Evolutionary conservation across 2,329 filamentous ascomycete species (phyloP).

Genomic region (Graphilbum fragrans): DNA sequence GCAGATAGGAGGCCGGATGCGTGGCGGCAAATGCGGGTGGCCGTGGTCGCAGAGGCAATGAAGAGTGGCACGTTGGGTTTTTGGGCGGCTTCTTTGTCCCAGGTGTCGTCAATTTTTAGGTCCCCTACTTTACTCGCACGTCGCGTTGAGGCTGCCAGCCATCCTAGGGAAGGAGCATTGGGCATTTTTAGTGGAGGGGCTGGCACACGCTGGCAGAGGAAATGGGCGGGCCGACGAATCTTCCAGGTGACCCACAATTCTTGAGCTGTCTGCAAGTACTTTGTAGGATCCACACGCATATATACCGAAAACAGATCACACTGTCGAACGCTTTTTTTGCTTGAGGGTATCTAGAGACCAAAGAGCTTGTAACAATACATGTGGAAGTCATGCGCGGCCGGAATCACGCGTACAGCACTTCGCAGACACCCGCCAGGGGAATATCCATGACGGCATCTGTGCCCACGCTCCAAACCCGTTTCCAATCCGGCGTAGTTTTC

Average conservation of each 20-base stretch:
- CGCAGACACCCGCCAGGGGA: conserved; percentile 85
- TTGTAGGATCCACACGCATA: too few species aligned
- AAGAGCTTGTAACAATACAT: not conserved
- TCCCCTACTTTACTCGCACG: not conserved
- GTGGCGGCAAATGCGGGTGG: too few species aligned
- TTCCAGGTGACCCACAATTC: too few species aligned
- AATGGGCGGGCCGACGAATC: not conserved
- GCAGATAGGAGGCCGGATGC: too few species aligned
- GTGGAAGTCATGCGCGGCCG: not conserved
- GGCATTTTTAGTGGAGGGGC: conserved; percentile 6
- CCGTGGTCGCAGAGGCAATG: too few species aligned
- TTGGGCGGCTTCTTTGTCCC: too few species aligned
- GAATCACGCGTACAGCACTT: conserved; percentile 68
- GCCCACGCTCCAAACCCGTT: conserved; percentile 73
- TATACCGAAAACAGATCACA: too few species aligned
- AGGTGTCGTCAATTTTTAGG: not conserved
- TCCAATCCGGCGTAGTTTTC: conserved; percentile 49
- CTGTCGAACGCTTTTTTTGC: too few species aligned
- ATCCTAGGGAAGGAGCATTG: not conserved
- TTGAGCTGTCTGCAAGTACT: too few species aligned
- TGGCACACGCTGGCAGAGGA: not conserved
- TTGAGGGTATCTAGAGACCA: too few species aligned
- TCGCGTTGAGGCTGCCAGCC: not conserved
- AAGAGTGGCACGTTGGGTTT: too few species aligned
- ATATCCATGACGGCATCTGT: conserved; percentile 98